These are phyloP conservation scores for Biscutella auriculata DNA, from an alignment of 441 rosid species.

Conservation along the genomic window DNA sequence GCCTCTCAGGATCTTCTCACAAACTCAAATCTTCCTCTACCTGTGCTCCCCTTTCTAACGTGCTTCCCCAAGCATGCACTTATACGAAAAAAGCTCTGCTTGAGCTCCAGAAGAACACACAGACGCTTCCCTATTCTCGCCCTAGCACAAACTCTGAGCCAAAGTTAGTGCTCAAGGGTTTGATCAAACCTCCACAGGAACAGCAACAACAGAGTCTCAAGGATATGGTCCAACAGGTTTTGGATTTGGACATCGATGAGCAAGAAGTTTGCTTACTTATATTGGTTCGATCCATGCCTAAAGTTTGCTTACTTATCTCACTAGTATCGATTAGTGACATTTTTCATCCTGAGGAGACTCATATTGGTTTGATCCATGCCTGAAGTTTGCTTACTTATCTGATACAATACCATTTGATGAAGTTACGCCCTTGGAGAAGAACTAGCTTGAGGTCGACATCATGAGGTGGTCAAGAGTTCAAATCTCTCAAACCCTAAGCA, in stretches of 20 bases:
- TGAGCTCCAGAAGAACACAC: conserved; percentile 85
- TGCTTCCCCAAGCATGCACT: conserved; percentile 72
- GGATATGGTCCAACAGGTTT: conserved; percentile 20
- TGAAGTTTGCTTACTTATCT: too few species aligned
- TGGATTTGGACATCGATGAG: conserved; percentile 17
- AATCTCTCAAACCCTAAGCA: too few species aligned
- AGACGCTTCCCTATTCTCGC: conserved; percentile 55
- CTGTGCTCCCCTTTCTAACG: conserved; percentile 40
- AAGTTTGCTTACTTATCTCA: too few species aligned
- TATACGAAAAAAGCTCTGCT: conserved; percentile 79
- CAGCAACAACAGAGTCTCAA: conserved; percentile 36
- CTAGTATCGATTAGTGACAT: too few species aligned
- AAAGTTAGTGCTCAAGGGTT: conserved; percentile 59
- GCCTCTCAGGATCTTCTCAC: conserved; percentile 42
- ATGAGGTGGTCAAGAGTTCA: too few species aligned
- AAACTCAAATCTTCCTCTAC: conserved; percentile 30
- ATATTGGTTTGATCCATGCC: too few species aligned
- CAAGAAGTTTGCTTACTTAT: too few species aligned
- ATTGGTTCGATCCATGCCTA: too few species aligned
- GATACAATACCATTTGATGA: too few species aligned
- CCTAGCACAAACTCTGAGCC: conserved; percentile 36
- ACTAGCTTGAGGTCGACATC: too few species aligned
- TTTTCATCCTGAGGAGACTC: too few species aligned
- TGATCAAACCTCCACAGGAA: conserved; percentile 22
- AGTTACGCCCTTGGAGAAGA: too few species aligned